Evolutionary conservation across 768 basidiomycete genomes (phyloP).

Genomic region (Calocybe indica): DNA sequence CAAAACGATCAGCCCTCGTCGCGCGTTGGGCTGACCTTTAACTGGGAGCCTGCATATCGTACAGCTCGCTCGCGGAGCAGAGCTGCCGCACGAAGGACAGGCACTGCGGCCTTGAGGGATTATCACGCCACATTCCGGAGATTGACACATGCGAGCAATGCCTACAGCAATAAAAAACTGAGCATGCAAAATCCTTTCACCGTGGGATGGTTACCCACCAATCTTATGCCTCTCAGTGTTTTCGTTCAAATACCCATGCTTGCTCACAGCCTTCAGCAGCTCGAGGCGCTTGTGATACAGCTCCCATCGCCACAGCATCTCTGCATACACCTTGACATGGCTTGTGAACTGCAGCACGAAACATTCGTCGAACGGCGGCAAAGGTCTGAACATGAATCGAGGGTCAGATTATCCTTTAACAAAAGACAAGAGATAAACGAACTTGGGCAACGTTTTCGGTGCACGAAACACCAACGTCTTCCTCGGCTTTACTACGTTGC

Average conservation of each 20-base stretch:
- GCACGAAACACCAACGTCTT: neutral
- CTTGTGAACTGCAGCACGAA: slow-evolving; percentile 36
- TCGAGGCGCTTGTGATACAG: slow-evolving; percentile 66
- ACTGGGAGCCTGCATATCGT: slow-evolving; percentile 73
- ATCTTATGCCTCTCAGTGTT: slow-evolving; percentile 23
- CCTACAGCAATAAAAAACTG: slow-evolving; percentile 23
- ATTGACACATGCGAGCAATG: slow-evolving; percentile 38
- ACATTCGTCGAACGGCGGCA: slow-evolving; percentile 24
- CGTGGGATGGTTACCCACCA: slow-evolving; percentile 20
- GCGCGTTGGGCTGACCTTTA: slow-evolving; percentile 42
- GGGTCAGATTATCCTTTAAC: slow-evolving; percentile 4
- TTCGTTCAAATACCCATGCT: slow-evolving; percentile 11
- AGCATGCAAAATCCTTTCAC: neutral
- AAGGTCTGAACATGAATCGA: slow-evolving; percentile 13
- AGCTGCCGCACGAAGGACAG: slow-evolving; percentile 39
- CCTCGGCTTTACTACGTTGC: neutral
- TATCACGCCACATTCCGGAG: slow-evolving; percentile 27
- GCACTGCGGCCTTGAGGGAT: slow-evolving; percentile 25
- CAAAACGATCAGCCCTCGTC: neutral
- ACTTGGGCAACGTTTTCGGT: neutral
- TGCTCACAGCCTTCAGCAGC: slow-evolving; percentile 59
- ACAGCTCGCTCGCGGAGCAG: slow-evolving; percentile 47
- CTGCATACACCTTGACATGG: slow-evolving; percentile 70
- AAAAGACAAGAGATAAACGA: neutral
- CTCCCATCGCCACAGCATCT: slow-evolving; percentile 70